Conservation (phyloP, 139 green algal species). For the Chlorella sp. region DNA sequence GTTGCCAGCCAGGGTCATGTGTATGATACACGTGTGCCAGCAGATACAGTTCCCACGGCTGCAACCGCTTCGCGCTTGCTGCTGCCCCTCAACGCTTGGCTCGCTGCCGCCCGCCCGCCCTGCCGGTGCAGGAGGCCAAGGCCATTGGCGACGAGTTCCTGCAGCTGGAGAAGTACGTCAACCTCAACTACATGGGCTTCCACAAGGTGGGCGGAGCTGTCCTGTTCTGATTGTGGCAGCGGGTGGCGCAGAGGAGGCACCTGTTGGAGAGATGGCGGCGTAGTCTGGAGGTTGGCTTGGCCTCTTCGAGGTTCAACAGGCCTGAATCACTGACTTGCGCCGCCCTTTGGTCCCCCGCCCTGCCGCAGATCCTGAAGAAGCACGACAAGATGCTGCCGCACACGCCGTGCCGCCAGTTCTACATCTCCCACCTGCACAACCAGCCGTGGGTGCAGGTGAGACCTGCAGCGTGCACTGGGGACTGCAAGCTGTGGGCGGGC, state of each 20-base stretch:
- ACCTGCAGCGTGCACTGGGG: too few species aligned
- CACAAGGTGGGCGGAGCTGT: constrained; percentile 56
- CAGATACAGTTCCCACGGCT: too few species aligned
- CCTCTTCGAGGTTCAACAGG: too few species aligned
- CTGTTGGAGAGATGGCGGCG: not conserved
- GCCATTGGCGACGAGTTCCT: constrained; percentile 89
- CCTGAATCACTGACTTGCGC: not conserved
- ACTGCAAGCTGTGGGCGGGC: too few species aligned
- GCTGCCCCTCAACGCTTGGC: too few species aligned
- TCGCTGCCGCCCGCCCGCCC: not conserved
- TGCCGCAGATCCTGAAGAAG: constrained; percentile 93
- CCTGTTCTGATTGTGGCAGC: not conserved
- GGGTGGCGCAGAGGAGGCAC: not conserved
- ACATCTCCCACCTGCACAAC: constrained; percentile 91
- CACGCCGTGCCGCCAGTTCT: constrained; percentile 90
- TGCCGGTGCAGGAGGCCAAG: constrained; percentile 74
- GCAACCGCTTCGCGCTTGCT: too few species aligned
- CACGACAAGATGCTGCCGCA: constrained; percentile 94
- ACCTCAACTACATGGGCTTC: constrained; percentile 96
- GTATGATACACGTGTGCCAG: too few species aligned
- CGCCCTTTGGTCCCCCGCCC: not conserved
- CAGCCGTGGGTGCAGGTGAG: constrained; percentile 86
- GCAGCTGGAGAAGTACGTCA: constrained; percentile 94
- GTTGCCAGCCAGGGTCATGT: too few species aligned
- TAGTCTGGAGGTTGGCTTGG: too few species aligned